Conservation (phyloP, 352 stramenopile genomes). For the Phytophthora foliorum region DNA sequence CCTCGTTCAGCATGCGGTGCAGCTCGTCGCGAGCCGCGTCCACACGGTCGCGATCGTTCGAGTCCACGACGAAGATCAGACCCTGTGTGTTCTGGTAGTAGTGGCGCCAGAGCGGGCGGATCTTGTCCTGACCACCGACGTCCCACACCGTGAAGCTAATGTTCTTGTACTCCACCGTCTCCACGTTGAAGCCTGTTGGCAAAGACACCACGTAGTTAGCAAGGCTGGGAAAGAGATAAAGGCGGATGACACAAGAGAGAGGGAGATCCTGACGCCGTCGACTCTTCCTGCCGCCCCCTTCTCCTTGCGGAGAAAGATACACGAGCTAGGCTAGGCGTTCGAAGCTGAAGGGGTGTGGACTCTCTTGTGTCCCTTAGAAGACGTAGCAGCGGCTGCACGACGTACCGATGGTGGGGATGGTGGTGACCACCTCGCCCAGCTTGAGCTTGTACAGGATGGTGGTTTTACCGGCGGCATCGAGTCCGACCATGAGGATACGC, state of each 20-base stretch:
- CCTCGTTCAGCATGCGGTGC: constrained; percentile 95
- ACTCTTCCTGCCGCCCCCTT: constrained; percentile 1
- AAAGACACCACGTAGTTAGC: constrained; percentile 1
- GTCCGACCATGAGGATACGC: constrained; percentile 99
- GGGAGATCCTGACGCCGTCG: constrained; percentile 40
- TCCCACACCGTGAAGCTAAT: constrained; percentile 99
- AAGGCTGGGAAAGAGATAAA: not conserved
- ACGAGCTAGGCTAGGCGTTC: not conserved
- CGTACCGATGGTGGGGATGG: constrained; percentile 97
- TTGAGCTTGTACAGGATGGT: constrained; percentile 98
- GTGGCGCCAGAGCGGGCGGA: constrained; percentile 98
- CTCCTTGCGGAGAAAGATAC: not conserved
- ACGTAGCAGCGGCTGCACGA: constrained; percentile 9
- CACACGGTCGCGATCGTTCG: constrained; percentile 98
- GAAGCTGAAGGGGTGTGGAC: not conserved
- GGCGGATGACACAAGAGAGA: not conserved
- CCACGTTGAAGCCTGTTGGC: constrained; percentile 97
- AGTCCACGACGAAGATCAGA: constrained; percentile 99
- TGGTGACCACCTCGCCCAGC: constrained; percentile 96
- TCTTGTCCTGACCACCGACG: constrained; percentile 99
- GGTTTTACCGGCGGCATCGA: constrained; percentile 99
- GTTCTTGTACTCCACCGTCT: constrained; percentile 99
- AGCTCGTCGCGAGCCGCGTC: constrained; percentile 97
- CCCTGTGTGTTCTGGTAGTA: constrained; percentile 99
- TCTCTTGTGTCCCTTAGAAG: constrained; percentile 1